Base-by-base conservation (phyloP, 176 grass and related monocot genomes). In the Saccharum officinarum region DNA sequence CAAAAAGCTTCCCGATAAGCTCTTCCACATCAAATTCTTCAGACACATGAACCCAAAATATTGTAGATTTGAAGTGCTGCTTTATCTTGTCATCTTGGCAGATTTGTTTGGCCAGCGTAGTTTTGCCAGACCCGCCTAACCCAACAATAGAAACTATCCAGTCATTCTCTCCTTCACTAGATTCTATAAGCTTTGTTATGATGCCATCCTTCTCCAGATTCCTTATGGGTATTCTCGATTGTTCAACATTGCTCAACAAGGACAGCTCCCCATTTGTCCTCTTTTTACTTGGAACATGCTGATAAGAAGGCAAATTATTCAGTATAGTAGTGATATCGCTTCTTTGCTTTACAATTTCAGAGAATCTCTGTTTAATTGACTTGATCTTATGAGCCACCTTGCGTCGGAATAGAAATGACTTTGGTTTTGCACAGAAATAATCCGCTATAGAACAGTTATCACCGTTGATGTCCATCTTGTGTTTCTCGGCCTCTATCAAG, bases 11-110 rank as follows among this genome's bases (percentile, higher is more conserved):
- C 2, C 50, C 38, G 6, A 67, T 14, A 8, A 88, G 69, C 26
- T 42, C 66, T 84, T 20, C 20, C 16, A 83, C 5, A 47, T 83
- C 15, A 44, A 83, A 79, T 11, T 26, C 71, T 14, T 28, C 25
- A 20, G 86, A 84, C 18, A 88, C 73, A 55, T 88, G 57, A 14
- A 88, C 65, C 81, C 80, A 79, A 26, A 78, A 50, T 37, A 30
- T 70, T 40, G 17, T 74, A 22, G 46, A 17, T 14, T 79, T 30
- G 45, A 88, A 88, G 71, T 83, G 28, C 23, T 28, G 13, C 2
- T 59, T 59, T 59, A 82, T 36, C 10, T 26, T 20, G 25, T 38
- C 11, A n/a, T 88, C 18, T 30, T 83, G 50, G 23, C 40, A 78
- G 11, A 64, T 54, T 1, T 54, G 59, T 66, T 79, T 64, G 9